Evolutionary conservation across 176 grass and related monocot species (phyloP).

Genomic region (Oropetium thomaeum): DNA sequence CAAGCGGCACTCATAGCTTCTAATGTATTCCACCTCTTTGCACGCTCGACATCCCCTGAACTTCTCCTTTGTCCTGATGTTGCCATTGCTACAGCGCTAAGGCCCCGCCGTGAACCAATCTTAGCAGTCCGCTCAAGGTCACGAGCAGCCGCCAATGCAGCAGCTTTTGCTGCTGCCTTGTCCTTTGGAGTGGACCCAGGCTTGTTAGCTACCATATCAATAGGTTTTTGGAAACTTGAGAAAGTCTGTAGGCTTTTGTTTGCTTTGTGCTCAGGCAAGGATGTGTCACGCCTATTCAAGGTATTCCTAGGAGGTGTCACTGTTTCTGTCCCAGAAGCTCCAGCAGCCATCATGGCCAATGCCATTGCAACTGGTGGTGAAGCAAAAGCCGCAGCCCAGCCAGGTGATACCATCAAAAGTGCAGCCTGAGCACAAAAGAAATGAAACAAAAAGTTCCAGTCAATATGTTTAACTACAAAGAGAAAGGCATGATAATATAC

Average conservation of each 20-base stretch:
- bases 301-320: slow-evolving; percentile 53
- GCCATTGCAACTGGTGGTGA: slow-evolving; percentile 98
- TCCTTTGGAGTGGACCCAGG: slow-evolving; percentile 65
- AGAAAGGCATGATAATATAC: slow-evolving; percentile 6
- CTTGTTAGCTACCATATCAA: slow-evolving; percentile 61
- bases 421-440: slow-evolving; percentile 52
- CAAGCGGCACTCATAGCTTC: slow-evolving; percentile 98
- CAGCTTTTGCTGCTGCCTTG: slow-evolving; percentile 90
- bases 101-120: slow-evolving; percentile 92
- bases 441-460: slow-evolving; percentile 1
- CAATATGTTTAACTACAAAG: slow-evolving; percentile 6
- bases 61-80: slow-evolving; percentile 96
- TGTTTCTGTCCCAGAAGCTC: slow-evolving; percentile 85
- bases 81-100: slow-evolving; percentile 99
- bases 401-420: slow-evolving; percentile 87
- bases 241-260: slow-evolving; percentile 63
- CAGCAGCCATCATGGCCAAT: slow-evolving; percentile 97
- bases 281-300: slow-evolving; percentile 68
- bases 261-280: slow-evolving; percentile 68
- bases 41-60: slow-evolving; percentile 74
- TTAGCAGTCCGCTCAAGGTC: slow-evolving; percentile 88
- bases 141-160: slow-evolving; percentile 79
- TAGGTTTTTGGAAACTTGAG: slow-evolving; percentile 83
- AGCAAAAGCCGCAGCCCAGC: slow-evolving; percentile 98
- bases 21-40: slow-evolving; percentile 94